A percentile compares a stretch with the other conserved stretches of the same genome.
These are phyloP conservation scores for Pseudogymnoascus sp. DNA, from an alignment of 2,329 filamentous ascomycete species.

Conservation along the genomic window DNA sequence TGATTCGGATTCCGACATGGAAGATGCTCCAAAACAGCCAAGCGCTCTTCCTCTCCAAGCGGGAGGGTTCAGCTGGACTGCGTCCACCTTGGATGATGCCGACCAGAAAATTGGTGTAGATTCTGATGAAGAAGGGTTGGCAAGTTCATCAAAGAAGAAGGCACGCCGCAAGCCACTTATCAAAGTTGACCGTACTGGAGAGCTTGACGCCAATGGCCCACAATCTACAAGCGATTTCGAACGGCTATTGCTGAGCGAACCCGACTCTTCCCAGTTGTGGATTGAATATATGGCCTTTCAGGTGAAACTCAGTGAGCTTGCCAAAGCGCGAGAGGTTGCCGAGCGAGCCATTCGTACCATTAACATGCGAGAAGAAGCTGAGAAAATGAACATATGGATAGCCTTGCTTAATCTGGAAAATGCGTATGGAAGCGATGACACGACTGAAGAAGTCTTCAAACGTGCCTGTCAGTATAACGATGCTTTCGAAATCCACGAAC, in stretches of 20 bases:
- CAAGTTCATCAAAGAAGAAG: slow-evolving; percentile 52
- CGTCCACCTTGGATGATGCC: slow-evolving; percentile 51
- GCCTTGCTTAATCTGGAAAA: slow-evolving; percentile 92
- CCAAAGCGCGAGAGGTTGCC: slow-evolving; percentile 79
- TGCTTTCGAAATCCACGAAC: slow-evolving; percentile 77
- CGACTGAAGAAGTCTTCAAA: slow-evolving; percentile 78
- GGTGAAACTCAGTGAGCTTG: slow-evolving; percentile 79
- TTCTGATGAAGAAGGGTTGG: slow-evolving; percentile 33
- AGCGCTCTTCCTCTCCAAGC: slow-evolving; percentile 51
- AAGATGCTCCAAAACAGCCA: slow-evolving; percentile 24
- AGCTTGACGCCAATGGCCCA: slow-evolving; percentile 79
- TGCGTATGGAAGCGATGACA: slow-evolving; percentile 75
- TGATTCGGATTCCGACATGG: slow-evolving; percentile 33
- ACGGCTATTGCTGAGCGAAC: slow-evolving; percentile 80
- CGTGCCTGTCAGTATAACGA: slow-evolving; percentile 92
- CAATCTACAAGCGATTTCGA: slow-evolving; percentile 90
- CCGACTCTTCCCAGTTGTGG: slow-evolving; percentile 90
- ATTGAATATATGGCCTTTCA: slow-evolving; percentile 99
- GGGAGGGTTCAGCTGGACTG: slow-evolving; percentile 82
- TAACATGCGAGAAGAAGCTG: slow-evolving; percentile 79
- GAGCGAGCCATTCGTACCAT: slow-evolving; percentile 88
- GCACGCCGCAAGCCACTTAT: slow-evolving; percentile 69
- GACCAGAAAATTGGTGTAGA: slow-evolving; percentile 35
- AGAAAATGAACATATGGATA: slow-evolving; percentile 94
- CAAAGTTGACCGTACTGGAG: slow-evolving; percentile 82